Evolutionary conservation across 495 filamentous ascomycete genomes (phyloP).

Genomic region (Pyrenula massariospora): DNA sequence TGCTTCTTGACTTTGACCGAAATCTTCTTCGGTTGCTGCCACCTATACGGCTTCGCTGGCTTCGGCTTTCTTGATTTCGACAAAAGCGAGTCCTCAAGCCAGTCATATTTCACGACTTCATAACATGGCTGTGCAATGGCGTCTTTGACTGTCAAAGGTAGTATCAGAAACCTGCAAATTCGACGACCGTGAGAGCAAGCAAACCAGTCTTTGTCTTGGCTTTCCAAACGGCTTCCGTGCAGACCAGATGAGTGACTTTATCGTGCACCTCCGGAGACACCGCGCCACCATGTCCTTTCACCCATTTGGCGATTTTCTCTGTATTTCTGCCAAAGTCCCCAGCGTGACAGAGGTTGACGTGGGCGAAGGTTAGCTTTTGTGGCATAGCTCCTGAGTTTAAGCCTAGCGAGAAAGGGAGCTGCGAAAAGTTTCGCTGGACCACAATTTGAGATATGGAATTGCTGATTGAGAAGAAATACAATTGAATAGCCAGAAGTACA

Average conservation of each 20-base stretch:
- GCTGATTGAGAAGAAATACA: no score
- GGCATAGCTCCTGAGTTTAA: no score
- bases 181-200: neutral
- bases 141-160: constrained; percentile 23
- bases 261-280: constrained; percentile 25
- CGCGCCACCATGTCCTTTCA: constrained; percentile 37
- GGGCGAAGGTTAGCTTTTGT: neutral
- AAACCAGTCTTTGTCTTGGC: constrained; percentile 32
- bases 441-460: no score
- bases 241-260: constrained; percentile 48
- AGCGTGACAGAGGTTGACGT: constrained; percentile 18
- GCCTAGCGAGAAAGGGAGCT: no score
- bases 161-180: neutral
- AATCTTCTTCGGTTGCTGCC: constrained; percentile 21
- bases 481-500: no score
- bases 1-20: constrained; percentile 9
- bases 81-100: constrained; percentile 44
- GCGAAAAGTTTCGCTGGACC: no score
- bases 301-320: constrained; percentile 41
- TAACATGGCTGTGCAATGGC: constrained; percentile 24
- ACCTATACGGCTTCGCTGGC: constrained; percentile 32
- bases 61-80: constrained; percentile 14
- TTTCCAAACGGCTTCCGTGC: constrained; percentile 37
- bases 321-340: constrained; percentile 29
- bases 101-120: constrained; percentile 49